Evolutionary conservation across 2,329 filamentous ascomycete species (phyloP), one percentile per base, ranked within the genome.

Genomic region (Colletotrichum sp.): DNA sequence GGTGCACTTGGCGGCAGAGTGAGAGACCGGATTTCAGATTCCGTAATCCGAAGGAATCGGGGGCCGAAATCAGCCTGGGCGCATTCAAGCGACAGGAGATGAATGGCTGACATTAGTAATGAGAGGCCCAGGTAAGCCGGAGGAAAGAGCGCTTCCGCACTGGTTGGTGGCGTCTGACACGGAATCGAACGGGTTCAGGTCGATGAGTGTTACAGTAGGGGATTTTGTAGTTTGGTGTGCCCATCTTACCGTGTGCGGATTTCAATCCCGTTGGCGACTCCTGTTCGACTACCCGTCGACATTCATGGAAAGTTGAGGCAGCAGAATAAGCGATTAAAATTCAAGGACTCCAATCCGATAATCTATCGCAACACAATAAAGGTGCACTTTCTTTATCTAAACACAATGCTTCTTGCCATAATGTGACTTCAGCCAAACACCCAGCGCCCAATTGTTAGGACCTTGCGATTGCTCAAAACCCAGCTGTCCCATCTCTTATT

Each of bases 261-360:
- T n/a, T 43, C 18, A n/a, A n/a, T 6, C 9, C 18, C 39, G 18
- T 1, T 43, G 36, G 16, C 15, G 15, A 39, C 36, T 39, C 36
- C 36, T 39, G 7, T 39, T 39, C 36, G 36, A 18, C 0, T 43
- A n/a, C 39, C 1, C 18, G 18, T n/a, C 8, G 18, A 43, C 8
- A n/a, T n/a, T n/a, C n/a, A n/a, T n/a, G n/a, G n/a, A n/a, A n/a
- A n/a, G n/a, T n/a, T n/a, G n/a, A n/a, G n/a, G 39, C 16, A 43
- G 39, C 39, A n/a, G 0, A 43, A 43, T n/a, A 12, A 10, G 18
- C 0, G 8, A 18, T 43, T 10, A 0, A 0, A 43, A 43, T 43
- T 1, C 39, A 10, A 9, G 1, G 39, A 43, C 9, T 43, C 18
- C 39, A 43, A 1, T 43, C 18, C 18, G 18, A n/a, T 43, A 10